These are phyloP conservation scores for Sclerotinia subarctica DNA, from an alignment of 2,329 filamentous ascomycete species.

Conservation along the genomic window DNA sequence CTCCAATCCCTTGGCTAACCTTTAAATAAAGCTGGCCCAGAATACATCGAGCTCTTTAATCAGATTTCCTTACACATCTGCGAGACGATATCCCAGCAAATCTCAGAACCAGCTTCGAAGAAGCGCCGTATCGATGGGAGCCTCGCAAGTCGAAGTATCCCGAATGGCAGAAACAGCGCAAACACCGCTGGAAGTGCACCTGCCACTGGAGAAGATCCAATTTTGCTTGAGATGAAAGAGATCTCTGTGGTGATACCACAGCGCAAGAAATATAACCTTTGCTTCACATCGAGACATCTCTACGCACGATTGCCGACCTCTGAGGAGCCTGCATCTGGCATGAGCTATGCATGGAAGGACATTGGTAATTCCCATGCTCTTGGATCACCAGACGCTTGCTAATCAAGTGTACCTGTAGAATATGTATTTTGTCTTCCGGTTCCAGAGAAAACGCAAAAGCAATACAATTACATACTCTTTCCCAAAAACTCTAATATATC, in stretches of 20 bases:
- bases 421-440: constrained; percentile 62
- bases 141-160: constrained; percentile 29
- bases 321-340: constrained; percentile 50
- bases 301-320: constrained; percentile 55
- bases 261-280: constrained; percentile 65
- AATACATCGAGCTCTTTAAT: constrained; percentile 39
- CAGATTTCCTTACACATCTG: constrained; percentile 37
- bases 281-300: constrained; percentile 57
- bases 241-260: constrained; percentile 65
- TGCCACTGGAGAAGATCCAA: constrained; percentile 45
- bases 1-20: not conserved
- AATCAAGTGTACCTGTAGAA: constrained; percentile 43
- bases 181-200: constrained; percentile 15
- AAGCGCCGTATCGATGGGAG: constrained; percentile 37
- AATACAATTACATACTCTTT: constrained; percentile 64
- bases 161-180: constrained; percentile 27
- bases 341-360: constrained; percentile 58
- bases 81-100: constrained; percentile 21
- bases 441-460: constrained; percentile 62
- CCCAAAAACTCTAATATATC: constrained; percentile 52
- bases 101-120: constrained; percentile 35
- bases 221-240: constrained; percentile 61
- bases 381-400: not conserved
- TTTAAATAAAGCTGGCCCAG: constrained; percentile 29
- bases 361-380: constrained; percentile 49